A percentile compares a stretch with the other conserved stretches of the same genome.
These are phyloP conservation scores for Trichoderma erinaceum DNA, from an alignment of 495 filamentous ascomycete species.

Conservation along the genomic window DNA sequence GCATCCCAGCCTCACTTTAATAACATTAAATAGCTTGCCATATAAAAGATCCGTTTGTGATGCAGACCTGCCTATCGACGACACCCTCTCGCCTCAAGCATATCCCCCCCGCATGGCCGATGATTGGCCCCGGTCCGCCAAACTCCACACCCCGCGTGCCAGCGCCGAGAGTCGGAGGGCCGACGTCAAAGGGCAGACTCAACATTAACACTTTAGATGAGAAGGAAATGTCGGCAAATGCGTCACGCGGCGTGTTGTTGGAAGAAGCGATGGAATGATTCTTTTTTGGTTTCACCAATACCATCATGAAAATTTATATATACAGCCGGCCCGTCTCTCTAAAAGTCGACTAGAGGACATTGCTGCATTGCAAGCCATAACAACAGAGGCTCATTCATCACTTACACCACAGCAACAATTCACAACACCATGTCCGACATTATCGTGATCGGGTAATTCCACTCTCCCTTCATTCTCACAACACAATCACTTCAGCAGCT, in stretches of 20 bases:
- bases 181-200: not conserved
- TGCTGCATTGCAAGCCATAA: not conserved
- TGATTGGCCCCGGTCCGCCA: not conserved
- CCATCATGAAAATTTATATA: not conserved
- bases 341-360: too few species aligned
- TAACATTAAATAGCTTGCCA: not conserved
- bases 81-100: not conserved
- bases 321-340: not conserved
- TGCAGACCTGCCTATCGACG: not conserved
- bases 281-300: not conserved
- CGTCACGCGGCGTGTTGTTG: not conserved
- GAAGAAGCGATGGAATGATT: not conserved
- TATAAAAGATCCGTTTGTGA: not conserved
- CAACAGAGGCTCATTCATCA: not conserved
- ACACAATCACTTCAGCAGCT: not conserved
- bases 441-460: constrained; percentile 12
- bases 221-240: not conserved
- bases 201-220: too few species aligned
- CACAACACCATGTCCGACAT: constrained; percentile 13
- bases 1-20: not conserved
- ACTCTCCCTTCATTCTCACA: not conserved
- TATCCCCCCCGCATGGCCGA: not conserved
- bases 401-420: not conserved
- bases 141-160: not conserved
- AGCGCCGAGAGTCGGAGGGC: constrained; percentile 7